These are phyloP conservation scores for Ophiostoma piceae DNA, from an alignment of 2,329 filamentous ascomycete genomes.

Conservation along the genomic window DNA sequence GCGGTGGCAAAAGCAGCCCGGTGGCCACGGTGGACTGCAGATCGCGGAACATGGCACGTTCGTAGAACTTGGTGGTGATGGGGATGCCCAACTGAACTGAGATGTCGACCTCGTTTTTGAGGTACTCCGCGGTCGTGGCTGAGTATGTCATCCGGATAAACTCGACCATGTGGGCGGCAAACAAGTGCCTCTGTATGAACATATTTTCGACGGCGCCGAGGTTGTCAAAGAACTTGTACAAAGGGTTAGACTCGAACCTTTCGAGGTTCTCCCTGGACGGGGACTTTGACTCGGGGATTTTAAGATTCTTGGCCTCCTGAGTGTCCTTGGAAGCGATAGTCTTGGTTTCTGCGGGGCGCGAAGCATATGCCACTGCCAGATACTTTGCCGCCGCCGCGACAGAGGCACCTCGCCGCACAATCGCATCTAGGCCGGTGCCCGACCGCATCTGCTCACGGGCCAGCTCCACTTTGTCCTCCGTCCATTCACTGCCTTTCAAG, in stretches of 20 bases:
- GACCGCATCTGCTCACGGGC: constrained; percentile 16
- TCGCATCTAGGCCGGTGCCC: constrained; percentile 14
- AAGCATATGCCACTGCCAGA: constrained; percentile 16
- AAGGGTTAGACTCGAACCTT: neutral
- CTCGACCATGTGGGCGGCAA: neutral
- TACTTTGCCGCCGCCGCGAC: constrained; percentile 23
- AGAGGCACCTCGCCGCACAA: constrained; percentile 19
- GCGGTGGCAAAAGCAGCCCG: constrained; percentile 31
- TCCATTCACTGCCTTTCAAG: constrained; percentile 25
- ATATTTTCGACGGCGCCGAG: no score
- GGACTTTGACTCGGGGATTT: neutral
- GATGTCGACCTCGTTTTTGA: constrained; percentile 20
- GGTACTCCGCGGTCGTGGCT: neutral
- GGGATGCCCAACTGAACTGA: constrained; percentile 17
- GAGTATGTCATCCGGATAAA: neutral
- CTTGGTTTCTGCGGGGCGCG: neutral
- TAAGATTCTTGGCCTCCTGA: no score
- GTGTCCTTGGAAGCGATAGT: neutral
- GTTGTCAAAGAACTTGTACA: no score
- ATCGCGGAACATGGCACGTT: constrained; percentile 33
- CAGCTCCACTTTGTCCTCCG: constrained; percentile 19
- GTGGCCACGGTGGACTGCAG: constrained; percentile 33
- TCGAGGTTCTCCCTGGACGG: no score
- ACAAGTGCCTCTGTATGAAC: neutral
- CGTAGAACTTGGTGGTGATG: constrained; percentile 22